phyloP scores from a whole-genome alignment of 148 eudicot genomes.

The Fagopyrum esculentum region DNA sequence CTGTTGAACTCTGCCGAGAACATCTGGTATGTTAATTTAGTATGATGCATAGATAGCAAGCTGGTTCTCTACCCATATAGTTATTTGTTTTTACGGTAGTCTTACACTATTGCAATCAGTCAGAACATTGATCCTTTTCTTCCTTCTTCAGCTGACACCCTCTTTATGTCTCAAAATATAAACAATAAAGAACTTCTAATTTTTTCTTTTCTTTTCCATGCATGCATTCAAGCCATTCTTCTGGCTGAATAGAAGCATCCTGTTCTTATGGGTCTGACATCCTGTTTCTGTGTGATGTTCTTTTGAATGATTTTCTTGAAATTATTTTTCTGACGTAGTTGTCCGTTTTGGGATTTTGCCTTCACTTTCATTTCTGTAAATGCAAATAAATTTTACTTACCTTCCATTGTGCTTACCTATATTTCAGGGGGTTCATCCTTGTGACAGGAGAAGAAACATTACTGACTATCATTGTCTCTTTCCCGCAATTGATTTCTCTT shows the following conservation, averaged over 20 bases:
- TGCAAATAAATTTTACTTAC: neutral
- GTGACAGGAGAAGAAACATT: conserved; percentile 20
- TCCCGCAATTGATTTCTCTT: conserved; percentile 19
- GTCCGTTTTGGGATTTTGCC: neutral
- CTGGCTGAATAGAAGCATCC: neutral
- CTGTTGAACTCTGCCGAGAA: conserved; percentile 90
- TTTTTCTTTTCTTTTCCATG: neutral
- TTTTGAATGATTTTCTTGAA: neutral
- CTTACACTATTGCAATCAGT: neutral
- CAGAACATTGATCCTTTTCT: neutral
- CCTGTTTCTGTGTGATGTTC: neutral
- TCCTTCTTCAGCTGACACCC: neutral
- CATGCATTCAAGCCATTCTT: neutral
- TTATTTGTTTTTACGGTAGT: neutral
- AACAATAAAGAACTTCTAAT: neutral
- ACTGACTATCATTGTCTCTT: conserved; percentile 14
- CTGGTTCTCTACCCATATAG: neutral
- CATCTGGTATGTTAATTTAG: conserved; percentile 52
- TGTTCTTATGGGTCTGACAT: neutral
- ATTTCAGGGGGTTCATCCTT: conserved; percentile 21
- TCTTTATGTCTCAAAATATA: neutral
- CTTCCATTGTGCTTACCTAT: neutral
- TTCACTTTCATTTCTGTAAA: neutral
- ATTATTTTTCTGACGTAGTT: neutral
- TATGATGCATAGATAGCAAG: neutral